Evolutionary conservation across 208 protist genomes (phyloP).

Genomic region (Trypanosoma boissoni): DNA sequence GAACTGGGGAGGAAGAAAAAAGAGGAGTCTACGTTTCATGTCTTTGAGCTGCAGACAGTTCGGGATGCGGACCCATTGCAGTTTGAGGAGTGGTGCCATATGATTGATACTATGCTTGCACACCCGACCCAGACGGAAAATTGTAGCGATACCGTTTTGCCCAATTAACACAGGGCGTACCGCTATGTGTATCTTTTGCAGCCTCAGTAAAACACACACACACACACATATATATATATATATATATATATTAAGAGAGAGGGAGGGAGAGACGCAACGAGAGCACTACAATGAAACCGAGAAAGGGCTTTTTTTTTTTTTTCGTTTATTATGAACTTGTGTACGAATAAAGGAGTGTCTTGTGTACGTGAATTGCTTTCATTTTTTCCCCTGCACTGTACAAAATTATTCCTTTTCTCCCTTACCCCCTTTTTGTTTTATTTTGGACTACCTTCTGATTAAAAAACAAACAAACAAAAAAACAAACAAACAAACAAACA

Average conservation of each 20-base stretch:
- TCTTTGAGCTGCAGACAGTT: not conserved
- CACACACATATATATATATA: not conserved
- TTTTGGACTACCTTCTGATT: not conserved
- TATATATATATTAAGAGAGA: too few species aligned
- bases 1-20: too few species aligned
- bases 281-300: too few species aligned
- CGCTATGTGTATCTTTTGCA: not conserved
- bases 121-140: not conserved
- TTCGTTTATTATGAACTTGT: not conserved
- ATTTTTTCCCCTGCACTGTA: too few species aligned
- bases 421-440: not conserved
- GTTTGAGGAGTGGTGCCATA: constrained; percentile 5
- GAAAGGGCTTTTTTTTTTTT: too few species aligned
- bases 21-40: not conserved
- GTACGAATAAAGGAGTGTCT: not conserved
- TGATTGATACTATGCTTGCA: constrained; percentile 7
- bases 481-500: too few species aligned
- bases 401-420: not conserved
- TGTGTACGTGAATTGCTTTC: not conserved
- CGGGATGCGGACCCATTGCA: not conserved
- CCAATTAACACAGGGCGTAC: constrained; percentile 4
- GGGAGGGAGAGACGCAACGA: too few species aligned
- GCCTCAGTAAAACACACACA: not conserved
- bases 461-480: too few species aligned
- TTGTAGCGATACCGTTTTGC: not conserved